phyloP scores from a whole-genome alignment of 2,329 filamentous ascomycete genomes.

The Venturia carpophila region DNA sequence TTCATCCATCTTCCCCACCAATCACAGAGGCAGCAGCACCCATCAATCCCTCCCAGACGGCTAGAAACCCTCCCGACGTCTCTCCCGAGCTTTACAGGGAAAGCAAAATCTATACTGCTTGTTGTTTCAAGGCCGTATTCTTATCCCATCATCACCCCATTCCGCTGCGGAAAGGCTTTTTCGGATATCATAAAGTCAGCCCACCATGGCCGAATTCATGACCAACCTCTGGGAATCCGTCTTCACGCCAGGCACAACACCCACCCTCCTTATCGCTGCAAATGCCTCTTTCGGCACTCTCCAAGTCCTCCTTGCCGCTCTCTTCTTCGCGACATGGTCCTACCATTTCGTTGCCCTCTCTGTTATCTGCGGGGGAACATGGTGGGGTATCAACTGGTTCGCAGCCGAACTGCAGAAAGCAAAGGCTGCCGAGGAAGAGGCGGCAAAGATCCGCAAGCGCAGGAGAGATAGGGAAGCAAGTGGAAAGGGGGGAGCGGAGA shows the following conservation, averaged over 20 bases:
- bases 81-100: background rate
- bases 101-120: background rate
- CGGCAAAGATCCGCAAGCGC: conserved; percentile 32
- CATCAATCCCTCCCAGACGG: no score
- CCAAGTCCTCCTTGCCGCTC: conserved; percentile 65
- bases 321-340: conserved; percentile 76
- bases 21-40: no score
- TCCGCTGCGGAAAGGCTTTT: background rate
- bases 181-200: background rate
- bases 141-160: background rate
- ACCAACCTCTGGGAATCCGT: conserved; percentile 81
- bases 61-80: no score
- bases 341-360: conserved; percentile 84
- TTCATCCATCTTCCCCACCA: no score
- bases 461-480: background rate
- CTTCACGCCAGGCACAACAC: conserved; percentile 87
- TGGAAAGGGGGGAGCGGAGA: conserved; percentile 15
- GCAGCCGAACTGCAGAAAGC: conserved; percentile 54
- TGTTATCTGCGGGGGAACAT: conserved; percentile 68
- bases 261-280: conserved; percentile 78
- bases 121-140: background rate
- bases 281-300: conserved; percentile 83
- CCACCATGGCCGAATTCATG: conserved; percentile 46
- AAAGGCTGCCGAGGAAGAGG: conserved; percentile 42
- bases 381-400: conserved; percentile 98